These are phyloP conservation scores for Cetraspora pellucida DNA, from an alignment of 192 early-diverging fungal species.

Conservation along the genomic window DNA sequence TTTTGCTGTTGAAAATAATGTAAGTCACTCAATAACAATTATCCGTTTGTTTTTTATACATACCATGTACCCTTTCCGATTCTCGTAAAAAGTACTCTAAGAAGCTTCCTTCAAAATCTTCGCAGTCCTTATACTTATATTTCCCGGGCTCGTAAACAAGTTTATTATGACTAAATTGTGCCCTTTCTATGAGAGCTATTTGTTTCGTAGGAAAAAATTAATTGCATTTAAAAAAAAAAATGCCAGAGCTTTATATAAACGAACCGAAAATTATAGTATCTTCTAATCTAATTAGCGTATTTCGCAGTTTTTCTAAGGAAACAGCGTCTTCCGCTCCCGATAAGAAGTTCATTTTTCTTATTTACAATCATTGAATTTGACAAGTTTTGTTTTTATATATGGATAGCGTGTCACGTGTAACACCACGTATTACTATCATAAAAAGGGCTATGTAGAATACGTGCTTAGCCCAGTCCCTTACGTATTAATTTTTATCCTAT, in stretches of 20 bases:
- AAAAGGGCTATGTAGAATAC: too few relatives aligned
- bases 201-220: constrained; percentile 16
- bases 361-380: background rate
- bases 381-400: too few relatives aligned
- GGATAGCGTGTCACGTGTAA: too few relatives aligned
- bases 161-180: constrained; percentile 86
- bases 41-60: constrained; percentile 1
- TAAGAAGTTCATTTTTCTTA: constrained; percentile 21
- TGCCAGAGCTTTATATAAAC: background rate
- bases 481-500: too few relatives aligned
- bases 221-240: background rate
- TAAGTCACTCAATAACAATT: background rate
- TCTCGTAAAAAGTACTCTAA: constrained; percentile 90
- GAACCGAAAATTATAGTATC: constrained; percentile 92
- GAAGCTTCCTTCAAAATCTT: constrained; percentile 75
- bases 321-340: background rate
- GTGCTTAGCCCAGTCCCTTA: too few relatives aligned
- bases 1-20: constrained; percentile 51
- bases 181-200: constrained; percentile 89
- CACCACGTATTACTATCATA: too few relatives aligned
- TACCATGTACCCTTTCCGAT: constrained; percentile 90
- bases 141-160: constrained; percentile 73
- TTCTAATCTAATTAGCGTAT: constrained; percentile 89
- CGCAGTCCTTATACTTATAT: constrained; percentile 63
- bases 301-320: constrained; percentile 52